Conservation (phyloP, 257 asterid species). For the Fraxinus americana region DNA sequence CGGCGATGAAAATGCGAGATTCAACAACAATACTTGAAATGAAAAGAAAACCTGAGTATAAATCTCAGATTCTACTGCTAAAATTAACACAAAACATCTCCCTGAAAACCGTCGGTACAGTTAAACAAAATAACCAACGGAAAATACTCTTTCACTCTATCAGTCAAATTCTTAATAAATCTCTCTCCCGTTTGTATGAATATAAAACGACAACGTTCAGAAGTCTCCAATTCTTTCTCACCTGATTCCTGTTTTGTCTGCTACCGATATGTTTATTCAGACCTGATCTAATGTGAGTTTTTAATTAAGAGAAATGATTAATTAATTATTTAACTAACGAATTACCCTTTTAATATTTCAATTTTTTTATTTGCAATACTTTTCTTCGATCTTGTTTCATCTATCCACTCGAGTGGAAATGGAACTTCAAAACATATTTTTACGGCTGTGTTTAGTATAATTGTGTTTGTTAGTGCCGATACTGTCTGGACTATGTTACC, state of each 20-base stretch:
- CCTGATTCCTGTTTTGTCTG: too few species aligned
- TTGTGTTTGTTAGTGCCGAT: too few species aligned
- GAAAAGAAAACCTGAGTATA: conserved; percentile 7
- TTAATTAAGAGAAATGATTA: background rate
- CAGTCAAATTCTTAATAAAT: background rate
- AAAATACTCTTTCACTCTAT: background rate
- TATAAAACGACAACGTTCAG: background rate
- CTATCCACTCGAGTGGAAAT: too few species aligned
- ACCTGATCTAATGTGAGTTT: background rate
- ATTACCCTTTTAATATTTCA: background rate
- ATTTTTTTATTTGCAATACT: too few species aligned
- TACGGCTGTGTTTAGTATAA: too few species aligned
- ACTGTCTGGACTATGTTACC: too few species aligned
- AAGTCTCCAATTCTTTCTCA: background rate
- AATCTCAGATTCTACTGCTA: background rate
- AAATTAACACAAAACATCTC: conserved; percentile 18
- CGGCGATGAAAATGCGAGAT: conserved; percentile 19
- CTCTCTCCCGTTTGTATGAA: background rate
- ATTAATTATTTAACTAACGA: background rate
- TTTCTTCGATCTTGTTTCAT: too few species aligned
- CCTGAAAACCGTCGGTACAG: conserved; percentile 16
- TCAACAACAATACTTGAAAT: background rate
- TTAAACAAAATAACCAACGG: conserved; percentile 12
- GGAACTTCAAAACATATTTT: too few species aligned
- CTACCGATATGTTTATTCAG: background rate